These are phyloP conservation scores for Vanilla planifolia DNA, from an alignment of 106 monocot species.

Conservation along the genomic window DNA sequence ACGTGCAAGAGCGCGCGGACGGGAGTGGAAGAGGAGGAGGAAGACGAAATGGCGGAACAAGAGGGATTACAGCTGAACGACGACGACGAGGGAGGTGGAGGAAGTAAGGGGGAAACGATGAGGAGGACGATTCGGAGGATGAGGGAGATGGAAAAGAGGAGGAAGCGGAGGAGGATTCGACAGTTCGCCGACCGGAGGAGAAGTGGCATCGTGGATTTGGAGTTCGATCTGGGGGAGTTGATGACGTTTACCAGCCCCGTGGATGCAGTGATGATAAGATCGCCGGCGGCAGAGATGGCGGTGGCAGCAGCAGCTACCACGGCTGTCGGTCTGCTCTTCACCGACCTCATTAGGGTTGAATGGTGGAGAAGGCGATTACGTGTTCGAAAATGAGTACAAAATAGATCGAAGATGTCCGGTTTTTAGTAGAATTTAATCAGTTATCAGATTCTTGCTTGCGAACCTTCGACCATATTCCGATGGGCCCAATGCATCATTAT, in stretches of 20 bases:
- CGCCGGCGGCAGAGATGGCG: neutral
- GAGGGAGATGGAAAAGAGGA: slow-evolving; percentile 4
- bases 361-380: no score
- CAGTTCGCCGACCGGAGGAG: slow-evolving; percentile 2
- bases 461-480: no score
- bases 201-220: neutral
- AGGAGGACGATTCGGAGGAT: slow-evolving; percentile 10
- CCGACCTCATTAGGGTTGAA: no score
- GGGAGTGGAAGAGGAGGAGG: slow-evolving; percentile 16
- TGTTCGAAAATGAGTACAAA: no score
- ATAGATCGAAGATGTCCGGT: no score
- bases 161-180: slow-evolving; percentile 9
- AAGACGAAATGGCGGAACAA: slow-evolving; percentile 2
- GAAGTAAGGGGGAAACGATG: slow-evolving; percentile 1
- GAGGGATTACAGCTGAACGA: neutral
- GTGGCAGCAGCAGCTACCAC: neutral
- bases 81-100: neutral
- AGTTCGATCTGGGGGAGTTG: neutral
- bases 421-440: no score
- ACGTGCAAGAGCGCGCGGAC: slow-evolving; percentile 47
- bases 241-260: neutral
- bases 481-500: no score
- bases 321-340: neutral
- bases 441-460: no score
- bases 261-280: slow-evolving; percentile 1